Evolutionary conservation across 1,284 basidiomycete species (phyloP), one percentile per base, ranked within the genome.

Genomic region (Papiliotrema flavescens): DNA sequence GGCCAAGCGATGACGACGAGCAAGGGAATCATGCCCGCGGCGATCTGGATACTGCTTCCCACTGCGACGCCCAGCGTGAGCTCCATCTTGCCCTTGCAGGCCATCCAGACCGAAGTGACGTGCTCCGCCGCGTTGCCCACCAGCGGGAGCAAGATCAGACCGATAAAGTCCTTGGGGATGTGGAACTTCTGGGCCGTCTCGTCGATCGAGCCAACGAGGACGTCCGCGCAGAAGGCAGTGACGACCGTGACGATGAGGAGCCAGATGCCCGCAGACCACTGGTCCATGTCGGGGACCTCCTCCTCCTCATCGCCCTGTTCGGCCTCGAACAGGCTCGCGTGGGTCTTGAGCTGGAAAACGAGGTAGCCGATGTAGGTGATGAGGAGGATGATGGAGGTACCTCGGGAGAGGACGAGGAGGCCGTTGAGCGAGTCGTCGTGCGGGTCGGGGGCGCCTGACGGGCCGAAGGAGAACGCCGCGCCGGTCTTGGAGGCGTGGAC

Each of bases 31-130:
- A 93, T 89, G 61, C 93, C 90, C 1, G 88, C 81, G 0, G 90
- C 87, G 64, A 94, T 92, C 87, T 93, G 90, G 60, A 97, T 95
- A 5, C 87, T 89, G 59, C 86, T 89, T 14, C 93, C 93, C 51
- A 97, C 87, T 54, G 89, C 89, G 57, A 97, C 90, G 2, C 86
- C 86, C 59, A 96, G 89, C 0, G 89, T 87, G 34, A 91, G 78
- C 69, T 90, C 88, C 85, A 65, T 65, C 56, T 70, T 70, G 44
- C 74, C 81, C 76, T 90, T 91, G 80, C 87, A 80, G 0, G 90
- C 90, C 90, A 94, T 94, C 86, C 88, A 91, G 3, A 94, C 83
- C 7, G 87, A 85, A 0, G 89, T 92, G 51, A 80, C 79, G 61
- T 81, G 80, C 64, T 81, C 90, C 17, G 89, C 88, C 13, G 88